Evolutionary conservation across 345 rosid genomes (phyloP).

Genomic region (Murraya koenigii): DNA sequence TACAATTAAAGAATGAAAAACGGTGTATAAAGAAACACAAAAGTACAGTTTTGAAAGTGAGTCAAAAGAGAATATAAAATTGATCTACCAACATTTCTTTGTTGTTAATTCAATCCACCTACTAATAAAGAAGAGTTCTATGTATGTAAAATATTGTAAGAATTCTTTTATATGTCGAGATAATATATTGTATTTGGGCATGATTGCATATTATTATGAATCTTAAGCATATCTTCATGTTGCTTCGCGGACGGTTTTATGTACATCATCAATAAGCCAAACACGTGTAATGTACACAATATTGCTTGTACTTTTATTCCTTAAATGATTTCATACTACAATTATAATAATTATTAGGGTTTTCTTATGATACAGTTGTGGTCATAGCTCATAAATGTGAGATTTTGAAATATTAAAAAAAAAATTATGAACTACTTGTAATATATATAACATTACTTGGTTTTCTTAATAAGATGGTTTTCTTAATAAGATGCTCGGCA

Average conservation of each 20-base stretch:
- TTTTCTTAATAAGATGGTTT: too few species aligned
- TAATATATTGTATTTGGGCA: not conserved
- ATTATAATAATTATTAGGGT: not conserved
- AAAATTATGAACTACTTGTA: not conserved
- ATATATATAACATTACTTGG: not conserved
- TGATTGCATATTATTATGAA: not conserved
- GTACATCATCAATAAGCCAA: not conserved
- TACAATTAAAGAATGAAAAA: not conserved
- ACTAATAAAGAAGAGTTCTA: not conserved
- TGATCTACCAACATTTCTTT: not conserved
- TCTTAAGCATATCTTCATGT: not conserved
- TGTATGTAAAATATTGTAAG: too few species aligned
- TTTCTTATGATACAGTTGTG: not conserved
- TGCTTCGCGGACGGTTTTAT: not conserved
- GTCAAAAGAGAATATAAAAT: not conserved
- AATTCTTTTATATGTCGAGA: too few species aligned
- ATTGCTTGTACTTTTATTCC: not conserved
- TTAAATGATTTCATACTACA: not conserved
- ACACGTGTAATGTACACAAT: not conserved
- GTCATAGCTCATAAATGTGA: not conserved
- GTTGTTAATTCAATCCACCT: conserved; percentile 3
- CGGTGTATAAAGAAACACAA: too few species aligned
- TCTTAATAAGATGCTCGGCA: too few species aligned
- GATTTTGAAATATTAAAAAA: not conserved
- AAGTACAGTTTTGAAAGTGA: not conserved